These are phyloP conservation scores for Saururus chinensis DNA, from an alignment of 164 flowering plant genomes.

Conservation along the genomic window DNA sequence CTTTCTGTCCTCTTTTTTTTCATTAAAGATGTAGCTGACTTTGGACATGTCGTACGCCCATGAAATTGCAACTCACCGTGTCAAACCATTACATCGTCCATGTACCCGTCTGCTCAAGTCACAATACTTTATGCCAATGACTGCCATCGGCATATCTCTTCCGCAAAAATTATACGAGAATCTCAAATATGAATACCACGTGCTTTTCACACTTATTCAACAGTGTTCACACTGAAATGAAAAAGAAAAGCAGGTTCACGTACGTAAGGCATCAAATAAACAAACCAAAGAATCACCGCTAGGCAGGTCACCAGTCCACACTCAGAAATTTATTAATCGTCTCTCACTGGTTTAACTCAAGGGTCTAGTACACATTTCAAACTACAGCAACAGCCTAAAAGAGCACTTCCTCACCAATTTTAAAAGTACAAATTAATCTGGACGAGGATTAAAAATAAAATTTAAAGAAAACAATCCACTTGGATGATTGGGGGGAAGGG, in stretches of 20 bases:
- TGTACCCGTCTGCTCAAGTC: background rate
- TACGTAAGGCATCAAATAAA: background rate
- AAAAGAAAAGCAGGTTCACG: background rate
- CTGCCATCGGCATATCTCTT: background rate
- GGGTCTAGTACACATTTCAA: no score
- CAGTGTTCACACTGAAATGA: background rate
- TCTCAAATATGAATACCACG: background rate
- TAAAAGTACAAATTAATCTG: background rate
- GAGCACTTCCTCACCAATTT: no score
- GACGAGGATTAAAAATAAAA: background rate
- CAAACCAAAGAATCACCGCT: background rate
- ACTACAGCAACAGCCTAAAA: no score
- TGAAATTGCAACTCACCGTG: background rate
- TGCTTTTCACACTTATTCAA: background rate
- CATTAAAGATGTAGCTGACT: conserved; percentile 14
- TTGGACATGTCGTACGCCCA: background rate
- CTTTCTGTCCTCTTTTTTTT: conserved; percentile 13
- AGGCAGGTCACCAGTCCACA: background rate
- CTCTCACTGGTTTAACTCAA: no score
- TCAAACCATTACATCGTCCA: background rate
- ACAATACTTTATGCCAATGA: background rate
- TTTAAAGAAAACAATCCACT: background rate
- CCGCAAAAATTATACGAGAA: background rate
- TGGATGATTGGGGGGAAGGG: background rate
- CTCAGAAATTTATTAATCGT: background rate